phyloP scores from a whole-genome alignment of 495 filamentous ascomycete genomes.

The Neurospora tetrasperma region DNA sequence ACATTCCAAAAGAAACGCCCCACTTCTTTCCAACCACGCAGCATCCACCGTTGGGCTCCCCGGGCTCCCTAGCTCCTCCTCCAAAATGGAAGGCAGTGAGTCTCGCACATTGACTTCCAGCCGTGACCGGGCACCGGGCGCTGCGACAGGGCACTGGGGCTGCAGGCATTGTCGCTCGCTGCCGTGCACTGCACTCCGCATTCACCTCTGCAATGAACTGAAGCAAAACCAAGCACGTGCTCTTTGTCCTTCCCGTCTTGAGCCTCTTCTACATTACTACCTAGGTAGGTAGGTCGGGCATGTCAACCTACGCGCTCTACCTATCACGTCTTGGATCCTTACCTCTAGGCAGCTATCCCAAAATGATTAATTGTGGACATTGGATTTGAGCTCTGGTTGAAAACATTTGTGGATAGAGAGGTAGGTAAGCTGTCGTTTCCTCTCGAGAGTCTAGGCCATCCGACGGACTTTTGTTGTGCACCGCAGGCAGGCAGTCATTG shows the following conservation, averaged over 20 bases:
- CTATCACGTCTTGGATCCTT: not conserved
- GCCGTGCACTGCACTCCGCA: not conserved
- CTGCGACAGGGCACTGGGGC: not conserved
- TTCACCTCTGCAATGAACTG: not conserved
- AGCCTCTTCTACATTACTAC: not conserved
- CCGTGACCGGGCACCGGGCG: not conserved
- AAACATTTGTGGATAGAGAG: not conserved
- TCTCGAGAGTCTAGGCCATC: not conserved
- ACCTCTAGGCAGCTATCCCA: not conserved
- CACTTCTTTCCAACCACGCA: no score
- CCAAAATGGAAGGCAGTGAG: no score
- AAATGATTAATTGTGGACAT: not conserved
- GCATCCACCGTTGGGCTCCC: no score
- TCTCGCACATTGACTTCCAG: no score
- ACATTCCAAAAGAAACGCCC: no score
- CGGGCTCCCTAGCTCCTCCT: no score
- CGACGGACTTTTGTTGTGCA: not conserved
- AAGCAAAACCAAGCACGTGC: not conserved
- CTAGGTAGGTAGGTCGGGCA: not conserved
- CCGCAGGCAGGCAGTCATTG: not conserved
- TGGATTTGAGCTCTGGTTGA: not conserved
- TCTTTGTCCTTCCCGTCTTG: not conserved
- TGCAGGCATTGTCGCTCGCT: not conserved
- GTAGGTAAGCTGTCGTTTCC: not conserved
- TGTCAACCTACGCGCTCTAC: not conserved